These are phyloP conservation scores for Diplodia seriata DNA, from an alignment of 2,329 filamentous ascomycete species.

Conservation along the genomic window DNA sequence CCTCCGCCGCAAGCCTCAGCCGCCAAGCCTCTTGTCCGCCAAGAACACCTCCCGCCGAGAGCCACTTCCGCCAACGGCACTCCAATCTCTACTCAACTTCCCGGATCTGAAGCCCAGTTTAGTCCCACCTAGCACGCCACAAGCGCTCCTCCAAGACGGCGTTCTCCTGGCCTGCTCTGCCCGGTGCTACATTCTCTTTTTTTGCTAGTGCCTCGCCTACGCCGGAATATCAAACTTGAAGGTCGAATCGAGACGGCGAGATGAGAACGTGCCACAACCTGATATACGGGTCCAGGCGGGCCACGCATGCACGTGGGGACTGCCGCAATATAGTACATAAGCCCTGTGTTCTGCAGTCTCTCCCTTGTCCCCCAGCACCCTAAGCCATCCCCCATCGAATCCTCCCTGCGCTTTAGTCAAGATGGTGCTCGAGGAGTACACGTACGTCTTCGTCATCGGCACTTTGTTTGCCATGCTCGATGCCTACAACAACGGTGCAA, in stretches of 20 bases:
- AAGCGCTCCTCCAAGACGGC: neutral
- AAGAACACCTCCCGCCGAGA: conserved; percentile 7
- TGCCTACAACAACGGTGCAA: conserved; percentile 80
- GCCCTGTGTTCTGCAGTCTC: neutral
- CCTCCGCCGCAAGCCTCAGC: neutral
- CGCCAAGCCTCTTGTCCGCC: conserved; percentile 11
- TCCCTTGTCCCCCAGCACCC: neutral
- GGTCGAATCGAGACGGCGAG: conserved; percentile 10
- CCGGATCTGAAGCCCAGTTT: neutral
- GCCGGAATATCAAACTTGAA: neutral
- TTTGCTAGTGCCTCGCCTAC: conserved; percentile 12
- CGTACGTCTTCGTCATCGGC: conserved; percentile 77
- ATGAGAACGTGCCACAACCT: neutral
- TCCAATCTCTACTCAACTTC: neutral
- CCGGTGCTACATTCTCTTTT: neutral
- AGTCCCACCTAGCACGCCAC: neutral
- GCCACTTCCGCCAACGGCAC: conserved; percentile 9
- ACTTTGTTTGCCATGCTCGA: conserved; percentile 78
- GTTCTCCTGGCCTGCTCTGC: neutral
- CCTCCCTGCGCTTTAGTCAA: conserved; percentile 44
- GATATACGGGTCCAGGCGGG: neutral
- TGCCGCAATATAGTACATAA: neutral
- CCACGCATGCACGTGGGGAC: neutral
- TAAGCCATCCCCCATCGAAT: neutral
- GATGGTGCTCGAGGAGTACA: conserved; percentile 68